Percentiles rank a stretch among this genome's conserved stretches.
Conservation (phyloP, 2,329 filamentous ascomycete genomes). For the Verticillium klebahnii region DNA sequence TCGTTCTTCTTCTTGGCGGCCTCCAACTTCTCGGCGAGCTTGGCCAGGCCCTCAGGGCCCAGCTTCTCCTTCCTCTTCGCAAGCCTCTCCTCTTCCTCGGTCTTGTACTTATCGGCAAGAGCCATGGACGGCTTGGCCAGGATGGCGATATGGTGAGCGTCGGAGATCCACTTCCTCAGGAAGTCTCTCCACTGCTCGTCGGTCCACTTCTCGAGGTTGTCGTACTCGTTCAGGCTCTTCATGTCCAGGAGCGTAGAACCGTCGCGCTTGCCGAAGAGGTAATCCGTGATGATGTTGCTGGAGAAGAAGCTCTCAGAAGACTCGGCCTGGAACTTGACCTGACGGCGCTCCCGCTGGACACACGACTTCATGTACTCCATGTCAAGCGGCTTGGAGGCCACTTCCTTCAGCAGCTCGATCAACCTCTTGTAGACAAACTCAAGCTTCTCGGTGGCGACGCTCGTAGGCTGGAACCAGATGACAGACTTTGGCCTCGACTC, state of each 20-base stretch:
- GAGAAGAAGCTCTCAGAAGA: slow-evolving; percentile 77
- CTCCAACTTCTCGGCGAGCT: slow-evolving; percentile 71
- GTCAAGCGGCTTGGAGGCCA: slow-evolving; percentile 75
- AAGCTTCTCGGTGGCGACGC: slow-evolving; percentile 83
- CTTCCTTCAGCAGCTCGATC: slow-evolving; percentile 76
- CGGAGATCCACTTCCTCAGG: slow-evolving; percentile 75
- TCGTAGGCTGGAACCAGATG: slow-evolving; percentile 80
- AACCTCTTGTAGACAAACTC: slow-evolving; percentile 80
- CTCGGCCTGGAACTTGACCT: slow-evolving; percentile 80
- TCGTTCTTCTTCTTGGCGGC: slow-evolving; percentile 86
- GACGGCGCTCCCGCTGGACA: slow-evolving; percentile 73
- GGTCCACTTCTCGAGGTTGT: slow-evolving; percentile 71
- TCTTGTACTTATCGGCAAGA: slow-evolving; percentile 75
- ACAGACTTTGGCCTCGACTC: slow-evolving; percentile 77
- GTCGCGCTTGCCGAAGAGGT: slow-evolving; percentile 81
- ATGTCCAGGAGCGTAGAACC: slow-evolving; percentile 69
- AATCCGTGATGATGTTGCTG: slow-evolving; percentile 83
- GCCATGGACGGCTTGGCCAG: slow-evolving; percentile 81
- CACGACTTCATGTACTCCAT: slow-evolving; percentile 89
- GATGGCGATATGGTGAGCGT: slow-evolving; percentile 82
- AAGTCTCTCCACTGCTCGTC: slow-evolving; percentile 82
- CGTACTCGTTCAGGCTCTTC: slow-evolving; percentile 52
- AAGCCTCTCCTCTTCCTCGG: slow-evolving; percentile 73
- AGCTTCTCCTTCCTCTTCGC: slow-evolving; percentile 73
- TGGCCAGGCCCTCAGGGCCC: slow-evolving; percentile 74